These are phyloP conservation scores for Alternaria burnsii DNA, from an alignment of 2,329 filamentous ascomycete genomes.

Conservation along the genomic window DNA sequence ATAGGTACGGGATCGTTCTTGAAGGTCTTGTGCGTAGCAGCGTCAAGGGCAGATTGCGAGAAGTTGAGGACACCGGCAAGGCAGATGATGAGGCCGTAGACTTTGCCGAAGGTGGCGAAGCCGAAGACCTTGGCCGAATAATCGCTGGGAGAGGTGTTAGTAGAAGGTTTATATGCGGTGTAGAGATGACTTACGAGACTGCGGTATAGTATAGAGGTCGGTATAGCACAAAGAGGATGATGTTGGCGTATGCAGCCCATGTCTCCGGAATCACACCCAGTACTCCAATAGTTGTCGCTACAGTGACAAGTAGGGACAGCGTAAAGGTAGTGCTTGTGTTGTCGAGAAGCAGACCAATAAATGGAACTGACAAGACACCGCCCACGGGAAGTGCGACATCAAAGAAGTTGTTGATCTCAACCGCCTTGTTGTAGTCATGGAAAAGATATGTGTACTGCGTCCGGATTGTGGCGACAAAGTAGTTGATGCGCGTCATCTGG, in stretches of 20 bases:
- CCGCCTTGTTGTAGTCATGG: conserved; percentile 66
- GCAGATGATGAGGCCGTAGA: conserved; percentile 92
- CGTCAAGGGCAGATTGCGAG: conserved; percentile 80
- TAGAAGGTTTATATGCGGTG: not conserved
- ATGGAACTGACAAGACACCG: conserved; percentile 83
- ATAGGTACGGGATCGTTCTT: conserved; percentile 77
- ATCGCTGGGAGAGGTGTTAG: conserved; percentile 60
- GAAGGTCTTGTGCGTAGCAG: conserved; percentile 77
- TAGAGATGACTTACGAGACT: conserved; percentile 65
- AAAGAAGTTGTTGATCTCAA: conserved; percentile 82
- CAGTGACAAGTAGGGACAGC: conserved; percentile 72
- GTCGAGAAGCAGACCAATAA: conserved; percentile 83
- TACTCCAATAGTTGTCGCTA: conserved; percentile 77
- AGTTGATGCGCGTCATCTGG: conserved; percentile 82
- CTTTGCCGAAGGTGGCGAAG: conserved; percentile 87
- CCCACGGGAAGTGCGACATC: conserved; percentile 85
- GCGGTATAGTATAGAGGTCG: conserved; percentile 91
- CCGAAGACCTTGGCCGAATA: conserved; percentile 92
- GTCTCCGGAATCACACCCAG: conserved; percentile 76
- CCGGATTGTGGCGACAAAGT: conserved; percentile 88
- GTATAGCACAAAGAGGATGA: conserved; percentile 83
- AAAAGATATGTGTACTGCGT: conserved; percentile 83
- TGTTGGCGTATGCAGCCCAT: conserved; percentile 78
- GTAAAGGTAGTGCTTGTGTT: conserved; percentile 76
- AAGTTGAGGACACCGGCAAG: conserved; percentile 86